These are phyloP conservation scores for Magnaporthales sp. DNA, from an alignment of 2,329 filamentous ascomycete genomes.

Conservation along the genomic window DNA sequence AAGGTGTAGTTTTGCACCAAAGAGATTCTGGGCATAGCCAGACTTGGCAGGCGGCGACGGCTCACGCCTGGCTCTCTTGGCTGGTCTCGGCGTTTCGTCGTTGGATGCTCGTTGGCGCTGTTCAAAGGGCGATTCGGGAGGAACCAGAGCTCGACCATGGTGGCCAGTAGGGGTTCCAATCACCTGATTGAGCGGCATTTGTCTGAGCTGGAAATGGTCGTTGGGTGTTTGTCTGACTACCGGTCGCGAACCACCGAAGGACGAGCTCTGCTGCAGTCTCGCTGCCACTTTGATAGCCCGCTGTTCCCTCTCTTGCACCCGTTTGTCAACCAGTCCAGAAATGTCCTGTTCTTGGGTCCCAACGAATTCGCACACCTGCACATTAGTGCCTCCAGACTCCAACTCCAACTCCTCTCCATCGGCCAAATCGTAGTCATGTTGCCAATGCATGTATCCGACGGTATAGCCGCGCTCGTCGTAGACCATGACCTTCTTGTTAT, in stretches of 20 bases:
- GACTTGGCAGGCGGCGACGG: conserved; percentile 31
- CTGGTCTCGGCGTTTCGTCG: conserved; percentile 12
- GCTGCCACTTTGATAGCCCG: conserved; percentile 34
- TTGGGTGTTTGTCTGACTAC: conserved; percentile 16
- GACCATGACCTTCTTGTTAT: conserved; percentile 87
- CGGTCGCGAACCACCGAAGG: conserved; percentile 13
- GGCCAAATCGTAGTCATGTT: conserved; percentile 55
- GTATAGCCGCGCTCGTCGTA: conserved; percentile 75
- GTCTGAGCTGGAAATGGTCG: conserved; percentile 28
- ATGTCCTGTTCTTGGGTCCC: conserved; percentile 70
- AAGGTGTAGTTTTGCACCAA: conserved; percentile 37
- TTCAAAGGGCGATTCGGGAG: conserved; percentile 58
- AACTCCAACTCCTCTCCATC: conserved; percentile 78
- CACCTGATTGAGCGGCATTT: conserved; percentile 44
- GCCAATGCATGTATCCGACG: conserved; percentile 80
- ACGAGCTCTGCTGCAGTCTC: conserved; percentile 17
- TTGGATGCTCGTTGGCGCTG: conserved; percentile 30
- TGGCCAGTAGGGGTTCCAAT: conserved; percentile 57
- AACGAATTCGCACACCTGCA: conserved; percentile 72
- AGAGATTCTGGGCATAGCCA: conserved; percentile 42
- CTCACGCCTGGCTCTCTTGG: conserved; percentile 32
- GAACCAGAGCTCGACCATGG: conserved; percentile 50
- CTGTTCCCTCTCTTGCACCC: conserved; percentile 45
- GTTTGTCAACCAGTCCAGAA: conserved; percentile 64
- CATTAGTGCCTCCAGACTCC: conserved; percentile 65